Evolutionary conservation across 2,329 filamentous ascomycete genomes (phyloP).

Genomic region (Aspergillus pseudoterreus): DNA sequence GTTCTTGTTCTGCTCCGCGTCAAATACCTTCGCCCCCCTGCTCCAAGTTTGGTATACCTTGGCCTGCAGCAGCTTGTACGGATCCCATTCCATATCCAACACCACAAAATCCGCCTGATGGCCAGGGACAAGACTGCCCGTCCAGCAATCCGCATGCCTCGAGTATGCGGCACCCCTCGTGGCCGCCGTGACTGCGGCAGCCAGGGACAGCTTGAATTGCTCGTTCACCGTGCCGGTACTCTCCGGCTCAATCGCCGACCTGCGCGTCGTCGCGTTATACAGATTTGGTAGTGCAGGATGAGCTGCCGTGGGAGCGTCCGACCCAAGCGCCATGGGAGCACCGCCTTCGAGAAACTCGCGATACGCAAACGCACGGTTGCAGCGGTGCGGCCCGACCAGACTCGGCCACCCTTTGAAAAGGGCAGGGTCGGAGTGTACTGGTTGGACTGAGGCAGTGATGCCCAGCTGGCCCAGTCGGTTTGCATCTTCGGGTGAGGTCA

Average conservation of each 20-base stretch:
- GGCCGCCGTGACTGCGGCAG: slow-evolving; percentile 42
- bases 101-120: slow-evolving; percentile 45
- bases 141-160: slow-evolving; percentile 42
- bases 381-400: slow-evolving; percentile 43
- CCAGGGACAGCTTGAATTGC: slow-evolving; percentile 41
- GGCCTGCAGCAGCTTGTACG: slow-evolving; percentile 39
- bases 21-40: slow-evolving; percentile 29
- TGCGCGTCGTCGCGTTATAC: slow-evolving; percentile 49
- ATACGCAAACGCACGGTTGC: slow-evolving; percentile 50
- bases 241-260: slow-evolving; percentile 41
- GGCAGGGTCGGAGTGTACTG: slow-evolving; percentile 41
- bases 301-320: slow-evolving; percentile 48
- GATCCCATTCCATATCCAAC: slow-evolving; percentile 42
- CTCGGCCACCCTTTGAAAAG: slow-evolving; percentile 48
- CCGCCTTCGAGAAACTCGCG: slow-evolving; percentile 47
- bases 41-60: slow-evolving; percentile 46
- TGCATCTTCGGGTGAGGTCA: slow-evolving; percentile 47
- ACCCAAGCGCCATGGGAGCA: slow-evolving; percentile 45
- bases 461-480: slow-evolving; percentile 45
- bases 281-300: slow-evolving; percentile 45
- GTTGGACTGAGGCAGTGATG: slow-evolving; percentile 41
- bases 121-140: slow-evolving; percentile 39
- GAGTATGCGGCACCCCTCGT: slow-evolving; percentile 46
- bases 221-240: slow-evolving; percentile 39
- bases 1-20: neutral